Evolutionary conservation across 78 protist species (phyloP), one percentile per base, ranked within the genome.

Genomic region (Cavenderia fasciculata): DNA sequence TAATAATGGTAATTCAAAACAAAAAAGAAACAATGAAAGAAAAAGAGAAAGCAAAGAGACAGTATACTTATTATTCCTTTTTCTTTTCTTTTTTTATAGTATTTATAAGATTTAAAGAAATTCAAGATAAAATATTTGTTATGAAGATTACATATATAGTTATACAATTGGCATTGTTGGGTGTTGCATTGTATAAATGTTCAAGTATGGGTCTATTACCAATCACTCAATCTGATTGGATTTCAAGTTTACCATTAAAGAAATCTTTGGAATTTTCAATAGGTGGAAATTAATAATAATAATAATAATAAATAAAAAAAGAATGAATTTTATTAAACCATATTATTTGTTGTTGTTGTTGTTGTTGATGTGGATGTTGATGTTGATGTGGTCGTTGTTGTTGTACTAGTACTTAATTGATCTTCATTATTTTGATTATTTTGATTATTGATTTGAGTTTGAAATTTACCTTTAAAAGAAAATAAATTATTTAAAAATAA

Each of bases 201-300:
- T 72, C 85, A 25, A 75, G 84, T 69, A 74, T 86, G 93, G 93
- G 93, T 29, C 25, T 86, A 62, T 62, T 86, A 62, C 93, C 93
- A 29, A 86, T 66, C 33, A 86, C 93, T 11, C 79, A 56, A 19
- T 86, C 93, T 1, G 93, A 86, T 86, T 86, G 93, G 93, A 63
- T 75, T 47, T 86, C 84, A 29, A 71, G 73, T 36, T 56, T 86
- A 47, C 93, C 93, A 54, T 68, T 86, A 40, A 86, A 86, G 65
- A 78, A 76, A 74, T 51, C 25, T 34, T 16, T 63, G 2, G 86
- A 76, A 12, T 33, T 33, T 36, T 59, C 74, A 59, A 76, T 72
- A 11, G 86, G 86, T 8, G 59, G 74, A 27, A 16, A 4, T 40
- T 8, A 44, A 27, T 68, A 68, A 68, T 29, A n/a, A n/a, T n/a